Evolutionary conservation across 768 basidiomycete genomes (phyloP).

Genomic region (Mycena maculata): DNA sequence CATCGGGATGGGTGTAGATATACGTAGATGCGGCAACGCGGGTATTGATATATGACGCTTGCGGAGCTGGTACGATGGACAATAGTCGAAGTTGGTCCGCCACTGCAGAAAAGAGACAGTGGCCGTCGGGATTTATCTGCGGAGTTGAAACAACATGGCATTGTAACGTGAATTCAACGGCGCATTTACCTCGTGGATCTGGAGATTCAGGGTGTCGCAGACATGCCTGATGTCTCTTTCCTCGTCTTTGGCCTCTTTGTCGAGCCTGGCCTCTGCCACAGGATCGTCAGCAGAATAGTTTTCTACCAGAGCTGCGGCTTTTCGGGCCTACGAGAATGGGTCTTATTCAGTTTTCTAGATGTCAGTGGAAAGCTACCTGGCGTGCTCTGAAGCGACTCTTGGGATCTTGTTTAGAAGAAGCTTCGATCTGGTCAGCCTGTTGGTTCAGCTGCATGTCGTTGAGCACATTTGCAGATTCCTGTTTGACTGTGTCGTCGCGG

Average conservation of each 20-base stretch:
- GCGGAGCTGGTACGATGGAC: conserved; percentile 65
- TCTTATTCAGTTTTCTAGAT: not conserved
- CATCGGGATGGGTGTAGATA: conserved; percentile 84
- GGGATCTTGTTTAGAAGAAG: conserved; percentile 61
- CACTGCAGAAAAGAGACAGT: conserved; percentile 94
- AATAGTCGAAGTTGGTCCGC: conserved; percentile 91
- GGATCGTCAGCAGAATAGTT: conserved; percentile 63
- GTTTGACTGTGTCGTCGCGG: conserved; percentile 60
- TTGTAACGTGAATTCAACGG: no score
- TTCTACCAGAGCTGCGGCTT: conserved; percentile 72
- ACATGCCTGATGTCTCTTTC: conserved; percentile 70
- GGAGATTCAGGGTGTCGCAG: conserved; percentile 73
- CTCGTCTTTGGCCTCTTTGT: conserved; percentile 76
- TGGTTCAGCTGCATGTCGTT: conserved; percentile 59
- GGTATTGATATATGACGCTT: conserved; percentile 70
- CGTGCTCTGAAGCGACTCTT: conserved; percentile 77
- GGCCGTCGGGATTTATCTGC: conserved; percentile 94
- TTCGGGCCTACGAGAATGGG: conserved; percentile 67
- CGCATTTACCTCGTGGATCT: conserved; percentile 68
- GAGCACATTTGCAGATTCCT: conserved; percentile 60
- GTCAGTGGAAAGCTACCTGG: conserved; percentile 60
- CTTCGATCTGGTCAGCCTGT: conserved; percentile 44
- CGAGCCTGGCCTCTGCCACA: conserved; percentile 67
- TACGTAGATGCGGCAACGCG: conserved; percentile 83
- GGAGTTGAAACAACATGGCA: not conserved